These are phyloP conservation scores for Aspergillus avenaceus DNA, from an alignment of 495 filamentous ascomycete species.

Conservation along the genomic window DNA sequence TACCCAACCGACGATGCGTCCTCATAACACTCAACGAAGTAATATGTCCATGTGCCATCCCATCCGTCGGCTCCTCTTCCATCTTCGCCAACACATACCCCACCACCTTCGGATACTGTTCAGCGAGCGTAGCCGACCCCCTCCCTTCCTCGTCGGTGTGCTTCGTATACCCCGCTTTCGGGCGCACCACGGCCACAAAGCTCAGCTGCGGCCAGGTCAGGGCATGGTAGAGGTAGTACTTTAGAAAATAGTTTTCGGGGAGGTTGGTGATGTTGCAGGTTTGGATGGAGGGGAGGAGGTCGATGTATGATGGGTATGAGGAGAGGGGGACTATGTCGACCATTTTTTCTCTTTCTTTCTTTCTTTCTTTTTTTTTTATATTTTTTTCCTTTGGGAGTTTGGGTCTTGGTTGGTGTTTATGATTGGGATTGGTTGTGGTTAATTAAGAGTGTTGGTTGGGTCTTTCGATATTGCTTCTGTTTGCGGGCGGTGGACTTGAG, in stretches of 20 bases:
- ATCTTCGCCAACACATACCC: slow-evolving; percentile 99
- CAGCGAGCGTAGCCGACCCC: slow-evolving; percentile 35
- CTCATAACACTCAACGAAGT: slow-evolving; percentile 94
- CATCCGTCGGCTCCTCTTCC: slow-evolving; percentile 95
- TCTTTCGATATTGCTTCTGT: neutral
- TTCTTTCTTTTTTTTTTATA: neutral
- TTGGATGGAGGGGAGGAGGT: slow-evolving; percentile 86
- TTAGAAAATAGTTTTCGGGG: slow-evolving; percentile 99
- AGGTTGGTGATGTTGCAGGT: slow-evolving; percentile 98
- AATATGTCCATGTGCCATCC: slow-evolving; percentile 92
- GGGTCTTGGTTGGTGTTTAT: neutral
- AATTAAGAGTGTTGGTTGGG: neutral
- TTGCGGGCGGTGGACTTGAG: neutral
- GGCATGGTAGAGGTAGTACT: slow-evolving; percentile 99
- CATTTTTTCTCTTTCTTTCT: slow-evolving; percentile 29
- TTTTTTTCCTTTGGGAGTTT: slow-evolving; percentile 1
- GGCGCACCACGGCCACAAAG: slow-evolving; percentile 92
- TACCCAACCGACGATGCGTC: slow-evolving; percentile 83
- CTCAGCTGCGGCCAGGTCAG: slow-evolving; percentile 95
- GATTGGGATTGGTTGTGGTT: neutral
- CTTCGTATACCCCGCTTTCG: slow-evolving; percentile 51
- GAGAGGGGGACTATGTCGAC: slow-evolving; percentile 49
- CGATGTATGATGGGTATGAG: slow-evolving; percentile 48
- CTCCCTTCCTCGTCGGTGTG: slow-evolving; percentile 7
- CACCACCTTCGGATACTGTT: slow-evolving; percentile 95